Evolutionary conservation across 495 filamentous ascomycete genomes (phyloP), one percentile per base, ranked within the genome.

Genomic region (Achaetomiella virescens): DNA sequence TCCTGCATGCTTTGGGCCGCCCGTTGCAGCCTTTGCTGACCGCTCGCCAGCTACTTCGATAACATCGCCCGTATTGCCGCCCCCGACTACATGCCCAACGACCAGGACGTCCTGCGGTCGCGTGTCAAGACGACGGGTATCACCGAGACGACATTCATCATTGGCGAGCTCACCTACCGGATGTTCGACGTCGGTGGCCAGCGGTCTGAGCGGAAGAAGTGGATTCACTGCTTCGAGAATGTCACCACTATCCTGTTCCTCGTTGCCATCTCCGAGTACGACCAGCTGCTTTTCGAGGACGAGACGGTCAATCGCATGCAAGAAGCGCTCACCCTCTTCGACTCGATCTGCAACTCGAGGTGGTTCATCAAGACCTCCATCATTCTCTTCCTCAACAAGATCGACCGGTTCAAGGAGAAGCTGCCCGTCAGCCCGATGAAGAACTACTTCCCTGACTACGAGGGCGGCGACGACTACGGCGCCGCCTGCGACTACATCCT

Each of bases 101-200:
- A 99, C 69, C 91, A 96, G 71, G 93, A 99, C 78, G 91, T 98
- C 18, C 88, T 98, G 37, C 85, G 92, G 60, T 96, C 93, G 55
- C 90, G 93, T 85, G 87, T 99, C 73, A 96, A 96, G 84, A 99
- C 93, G 22, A 99, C 93, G 47, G 95, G 93, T 84, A 97, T 99
- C 66, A 99, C 90, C 17, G 93, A 99, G 75, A 97, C 93, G 18
- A 93, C 91, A 43, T 99, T 99, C 75, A 92, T 95, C 68, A 95
- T 97, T 61, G 95, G 93, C 58, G 90, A 97, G 65, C 76, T 99
- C 66, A 97, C 91, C 29, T 99, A 97, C 76, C 85, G 95, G 53
- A 99, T 99, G 93, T 97, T 97, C 76, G 93, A 99, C 70, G 93
- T 99, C 31, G 93, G 93, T 79, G 93, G 93, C 65, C 93, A 97